Evolutionary conservation across 108 stramenopile species (phyloP).

Genomic region (Halocafeteria seosinensis): DNA sequence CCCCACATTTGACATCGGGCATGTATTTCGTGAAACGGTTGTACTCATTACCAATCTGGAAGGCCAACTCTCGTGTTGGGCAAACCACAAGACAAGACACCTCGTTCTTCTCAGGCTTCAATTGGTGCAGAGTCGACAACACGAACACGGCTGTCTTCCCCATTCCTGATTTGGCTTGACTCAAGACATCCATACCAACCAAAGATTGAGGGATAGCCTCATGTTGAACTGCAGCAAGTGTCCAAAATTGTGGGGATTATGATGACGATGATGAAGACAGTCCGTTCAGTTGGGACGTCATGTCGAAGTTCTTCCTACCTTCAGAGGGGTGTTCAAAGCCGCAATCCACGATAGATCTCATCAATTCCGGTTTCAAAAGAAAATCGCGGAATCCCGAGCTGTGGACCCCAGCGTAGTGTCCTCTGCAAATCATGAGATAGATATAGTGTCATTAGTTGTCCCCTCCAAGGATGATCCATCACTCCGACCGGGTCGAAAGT

Average conservation of each 20-base stretch:
- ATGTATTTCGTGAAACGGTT: slow-evolving; percentile 97
- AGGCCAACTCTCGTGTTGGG: slow-evolving; percentile 98
- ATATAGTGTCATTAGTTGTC: background rate
- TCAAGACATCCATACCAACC: slow-evolving; percentile 93
- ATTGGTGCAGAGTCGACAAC: slow-evolving; percentile 85
- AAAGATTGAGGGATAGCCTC: slow-evolving; percentile 98
- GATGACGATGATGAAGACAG: no score
- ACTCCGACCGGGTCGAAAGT: no score
- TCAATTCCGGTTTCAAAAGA: slow-evolving; percentile 90
- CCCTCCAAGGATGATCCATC: background rate
- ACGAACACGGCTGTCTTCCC: slow-evolving; percentile 99
- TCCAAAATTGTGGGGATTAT: background rate
- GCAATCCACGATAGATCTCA: slow-evolving; percentile 91
- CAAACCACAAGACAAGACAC: slow-evolving; percentile 77
- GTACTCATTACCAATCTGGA: slow-evolving; percentile 97
- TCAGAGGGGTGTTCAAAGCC: slow-evolving; percentile 98
- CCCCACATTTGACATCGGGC: slow-evolving; percentile 80
- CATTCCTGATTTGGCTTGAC: slow-evolving; percentile 99
- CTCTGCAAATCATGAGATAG: slow-evolving; percentile 33
- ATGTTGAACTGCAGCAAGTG: slow-evolving; percentile 50
- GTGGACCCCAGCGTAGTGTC: slow-evolving; percentile 95
- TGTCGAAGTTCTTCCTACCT: no score
- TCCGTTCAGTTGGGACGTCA: no score
- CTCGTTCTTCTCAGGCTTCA: slow-evolving; percentile 52
- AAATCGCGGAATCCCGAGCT: slow-evolving; percentile 96